Conservation (phyloP, 164 flowering plant species). For the Stephania yunnanensis region DNA sequence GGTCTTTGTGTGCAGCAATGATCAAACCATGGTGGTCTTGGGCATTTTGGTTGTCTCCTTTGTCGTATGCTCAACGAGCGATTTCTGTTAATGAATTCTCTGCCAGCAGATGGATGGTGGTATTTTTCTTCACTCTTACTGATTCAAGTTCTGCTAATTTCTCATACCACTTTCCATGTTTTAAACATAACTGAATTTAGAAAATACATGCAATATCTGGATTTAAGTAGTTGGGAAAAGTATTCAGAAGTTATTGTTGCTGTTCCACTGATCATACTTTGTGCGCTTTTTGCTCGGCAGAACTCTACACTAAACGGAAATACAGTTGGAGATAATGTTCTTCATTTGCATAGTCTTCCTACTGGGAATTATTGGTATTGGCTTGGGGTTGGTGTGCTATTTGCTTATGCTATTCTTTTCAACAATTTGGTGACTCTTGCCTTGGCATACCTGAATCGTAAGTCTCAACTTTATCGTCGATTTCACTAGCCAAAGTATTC, state of each 20-base stretch:
- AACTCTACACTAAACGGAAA: conserved; percentile 27
- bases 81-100: conserved; percentile 78
- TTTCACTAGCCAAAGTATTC: not conserved
- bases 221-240: not conserved
- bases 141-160: conserved; percentile 2
- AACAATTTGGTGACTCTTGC: conserved; percentile 56
- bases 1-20: conserved; percentile 29
- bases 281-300: conserved; percentile 30
- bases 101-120: conserved; percentile 81
- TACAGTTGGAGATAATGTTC: conserved; percentile 56
- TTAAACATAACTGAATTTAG: not conserved
- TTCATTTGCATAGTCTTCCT: conserved; percentile 46
- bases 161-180: not conserved
- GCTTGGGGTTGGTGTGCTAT: conserved; percentile 63
- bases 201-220: not conserved
- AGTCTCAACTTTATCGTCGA: conserved; percentile 20
- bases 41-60: conserved; percentile 91
- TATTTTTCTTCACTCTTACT: conserved; percentile 6
- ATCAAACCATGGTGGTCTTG: conserved; percentile 85
- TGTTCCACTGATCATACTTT: not conserved
- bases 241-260: not conserved
- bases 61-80: conserved; percentile 76
- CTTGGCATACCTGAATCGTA: conserved; percentile 65
- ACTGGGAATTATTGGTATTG: conserved; percentile 61
- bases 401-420: conserved; percentile 52